Conservation (phyloP, 345 rosid genomes). For the Odontarrhena argentea region DNA sequence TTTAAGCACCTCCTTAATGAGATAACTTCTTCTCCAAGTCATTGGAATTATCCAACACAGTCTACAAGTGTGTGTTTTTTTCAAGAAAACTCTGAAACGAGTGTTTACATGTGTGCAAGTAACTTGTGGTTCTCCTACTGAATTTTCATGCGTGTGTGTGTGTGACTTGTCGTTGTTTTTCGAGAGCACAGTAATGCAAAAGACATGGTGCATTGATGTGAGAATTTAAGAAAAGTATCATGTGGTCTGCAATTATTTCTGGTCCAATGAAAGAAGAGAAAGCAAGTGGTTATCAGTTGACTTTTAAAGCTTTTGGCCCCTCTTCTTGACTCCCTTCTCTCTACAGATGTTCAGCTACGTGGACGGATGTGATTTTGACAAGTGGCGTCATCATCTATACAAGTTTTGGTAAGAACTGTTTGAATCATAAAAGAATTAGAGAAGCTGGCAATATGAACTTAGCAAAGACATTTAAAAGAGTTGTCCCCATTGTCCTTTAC, state of each 20-base stretch:
- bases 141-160: background rate
- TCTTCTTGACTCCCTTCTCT: constrained; percentile 24
- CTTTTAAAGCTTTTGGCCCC: constrained; percentile 33
- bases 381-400: constrained; percentile 30
- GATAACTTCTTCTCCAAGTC: too few species aligned
- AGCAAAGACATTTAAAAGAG: constrained; percentile 32
- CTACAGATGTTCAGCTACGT: constrained; percentile 22
- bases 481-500: constrained; percentile 41
- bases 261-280: constrained; percentile 27
- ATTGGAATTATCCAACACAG: too few species aligned
- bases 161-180: constrained; percentile 26
- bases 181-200: constrained; percentile 3
- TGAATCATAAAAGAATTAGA: constrained; percentile 29
- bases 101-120: constrained; percentile 7
- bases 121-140: constrained; percentile 18
- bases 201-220: constrained; percentile 34
- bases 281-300: constrained; percentile 29
- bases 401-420: constrained; percentile 18
- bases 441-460: constrained; percentile 41
- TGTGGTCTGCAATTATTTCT: constrained; percentile 13
- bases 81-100: background rate
- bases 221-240: constrained; percentile 24
- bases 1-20: too few species aligned
- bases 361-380: constrained; percentile 26
- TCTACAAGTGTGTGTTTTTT: background rate